These are phyloP conservation scores for Acanthamoeba triangularis DNA, from an alignment of 208 protist genomes.

Conservation along the genomic window DNA sequence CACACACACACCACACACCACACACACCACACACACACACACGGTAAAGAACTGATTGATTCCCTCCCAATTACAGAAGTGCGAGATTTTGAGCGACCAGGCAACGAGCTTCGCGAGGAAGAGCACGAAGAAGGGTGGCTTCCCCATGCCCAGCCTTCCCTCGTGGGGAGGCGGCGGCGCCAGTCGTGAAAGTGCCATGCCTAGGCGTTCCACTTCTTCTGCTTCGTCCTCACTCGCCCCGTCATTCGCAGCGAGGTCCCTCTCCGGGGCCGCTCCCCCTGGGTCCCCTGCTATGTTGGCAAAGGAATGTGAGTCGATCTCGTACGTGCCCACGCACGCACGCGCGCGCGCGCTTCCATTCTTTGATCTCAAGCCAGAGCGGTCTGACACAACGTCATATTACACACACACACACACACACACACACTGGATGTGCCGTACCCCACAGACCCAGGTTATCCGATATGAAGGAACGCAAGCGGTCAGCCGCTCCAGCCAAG, in stretches of 20 bases:
- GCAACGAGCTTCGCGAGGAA: background rate
- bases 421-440: too few species aligned
- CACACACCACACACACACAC: background rate
- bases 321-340: too few species aligned
- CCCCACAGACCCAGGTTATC: too few species aligned
- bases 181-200: too few species aligned
- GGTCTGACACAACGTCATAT: too few species aligned
- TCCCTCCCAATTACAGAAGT: background rate
- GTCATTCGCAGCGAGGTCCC: conserved; percentile 77
- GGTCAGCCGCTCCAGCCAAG: too few species aligned
- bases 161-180: background rate
- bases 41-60: background rate
- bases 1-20: background rate
- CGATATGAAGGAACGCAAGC: too few species aligned
- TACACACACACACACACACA: too few species aligned
- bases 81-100: background rate
- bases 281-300: conserved; percentile 48
- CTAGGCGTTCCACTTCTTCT: background rate
- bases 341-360: too few species aligned
- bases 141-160: conserved; percentile 21
- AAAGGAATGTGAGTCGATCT: background rate
- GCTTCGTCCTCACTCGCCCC: background rate
- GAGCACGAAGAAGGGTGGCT: conserved; percentile 50
- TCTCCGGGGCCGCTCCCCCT: conserved; percentile 58
- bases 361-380: too few species aligned